Evolutionary conservation across 1,284 basidiomycete genomes (phyloP).

Genomic region (Cutaneotrichosporon sp.): DNA sequence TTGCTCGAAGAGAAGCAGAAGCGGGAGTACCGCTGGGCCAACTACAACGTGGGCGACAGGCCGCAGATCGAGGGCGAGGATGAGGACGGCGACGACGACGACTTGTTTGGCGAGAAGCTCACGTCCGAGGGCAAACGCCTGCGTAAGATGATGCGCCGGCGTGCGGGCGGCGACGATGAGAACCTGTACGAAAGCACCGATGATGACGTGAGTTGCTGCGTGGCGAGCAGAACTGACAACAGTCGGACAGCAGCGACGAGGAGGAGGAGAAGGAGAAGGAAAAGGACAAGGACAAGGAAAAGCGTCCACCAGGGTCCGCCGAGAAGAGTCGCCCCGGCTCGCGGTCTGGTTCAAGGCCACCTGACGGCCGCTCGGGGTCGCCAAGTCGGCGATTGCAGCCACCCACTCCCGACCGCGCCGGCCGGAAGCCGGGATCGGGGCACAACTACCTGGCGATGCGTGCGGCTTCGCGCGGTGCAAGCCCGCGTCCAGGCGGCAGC

Average conservation of each 20-base stretch:
- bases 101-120: conserved; percentile 32
- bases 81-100: conserved; percentile 28
- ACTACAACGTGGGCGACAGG: conserved; percentile 40
- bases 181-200: conserved; percentile 15
- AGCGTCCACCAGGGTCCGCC: conserved; percentile 14
- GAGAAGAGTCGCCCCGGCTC: conserved; percentile 17
- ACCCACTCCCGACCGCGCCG: conserved; percentile 28
- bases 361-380: conserved; percentile 27
- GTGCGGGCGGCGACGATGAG: conserved; percentile 15
- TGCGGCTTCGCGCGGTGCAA: conserved; percentile 33
- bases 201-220: background rate
- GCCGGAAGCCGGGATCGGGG: conserved; percentile 36
- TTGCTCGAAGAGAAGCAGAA: conserved; percentile 39
- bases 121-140: conserved; percentile 35
- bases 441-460: conserved; percentile 37
- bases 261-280: conserved; percentile 28
- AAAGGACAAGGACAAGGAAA: conserved; percentile 26
- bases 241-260: conserved; percentile 19
- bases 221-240: conserved; percentile 3
- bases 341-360: conserved; percentile 6
- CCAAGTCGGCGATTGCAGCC: conserved; percentile 17
- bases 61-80: conserved; percentile 35
- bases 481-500: conserved; percentile 23
- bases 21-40: conserved; percentile 40
- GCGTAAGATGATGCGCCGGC: conserved; percentile 35